Evolutionary conservation across 73 alveolate genomes (phyloP).

Genomic region (Urostyla sp.): DNA sequence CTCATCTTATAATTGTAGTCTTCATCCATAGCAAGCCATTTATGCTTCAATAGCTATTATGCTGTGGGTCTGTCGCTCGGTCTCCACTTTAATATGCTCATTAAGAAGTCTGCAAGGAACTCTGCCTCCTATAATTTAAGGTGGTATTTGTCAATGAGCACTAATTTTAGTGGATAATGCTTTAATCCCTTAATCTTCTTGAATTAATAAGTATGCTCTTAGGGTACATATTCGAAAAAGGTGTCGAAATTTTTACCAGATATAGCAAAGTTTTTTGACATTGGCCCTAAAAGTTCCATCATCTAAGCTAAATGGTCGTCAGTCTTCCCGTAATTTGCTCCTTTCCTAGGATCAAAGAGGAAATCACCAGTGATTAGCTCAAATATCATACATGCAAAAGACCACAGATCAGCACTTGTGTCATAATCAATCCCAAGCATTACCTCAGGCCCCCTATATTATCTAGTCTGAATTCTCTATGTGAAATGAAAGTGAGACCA

Average conservation of each 20-base stretch:
- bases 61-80: slow-evolving; percentile 52
- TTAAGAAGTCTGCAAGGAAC: slow-evolving; percentile 15
- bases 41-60: slow-evolving; percentile 1
- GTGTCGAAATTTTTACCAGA: slow-evolving; percentile 84
- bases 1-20: slow-evolving; percentile 73
- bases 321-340: slow-evolving; percentile 85
- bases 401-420: slow-evolving; percentile 96
- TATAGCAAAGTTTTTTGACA: slow-evolving; percentile 85
- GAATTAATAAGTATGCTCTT: slow-evolving; percentile 83
- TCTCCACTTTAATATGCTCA: slow-evolving; percentile 19
- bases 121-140: slow-evolving; percentile 23
- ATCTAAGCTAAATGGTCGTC: slow-evolving; percentile 94
- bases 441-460: slow-evolving; percentile 98
- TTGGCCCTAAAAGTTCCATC: slow-evolving; percentile 89
- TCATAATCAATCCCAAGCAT: slow-evolving; percentile 95
- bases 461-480: slow-evolving; percentile 87
- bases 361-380: slow-evolving; percentile 98
- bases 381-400: slow-evolving; percentile 96
- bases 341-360: slow-evolving; percentile 93
- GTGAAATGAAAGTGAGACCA: slow-evolving; percentile 94
- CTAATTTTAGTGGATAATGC: slow-evolving; percentile 82
- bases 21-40: slow-evolving; percentile 60
- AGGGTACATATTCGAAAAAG: slow-evolving; percentile 49
- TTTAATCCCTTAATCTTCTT: slow-evolving; percentile 80
- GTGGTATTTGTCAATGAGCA: slow-evolving; percentile 59